Evolutionary conservation across 257 asterid genomes (phyloP).

Genomic region (Cruciata laevipes): DNA sequence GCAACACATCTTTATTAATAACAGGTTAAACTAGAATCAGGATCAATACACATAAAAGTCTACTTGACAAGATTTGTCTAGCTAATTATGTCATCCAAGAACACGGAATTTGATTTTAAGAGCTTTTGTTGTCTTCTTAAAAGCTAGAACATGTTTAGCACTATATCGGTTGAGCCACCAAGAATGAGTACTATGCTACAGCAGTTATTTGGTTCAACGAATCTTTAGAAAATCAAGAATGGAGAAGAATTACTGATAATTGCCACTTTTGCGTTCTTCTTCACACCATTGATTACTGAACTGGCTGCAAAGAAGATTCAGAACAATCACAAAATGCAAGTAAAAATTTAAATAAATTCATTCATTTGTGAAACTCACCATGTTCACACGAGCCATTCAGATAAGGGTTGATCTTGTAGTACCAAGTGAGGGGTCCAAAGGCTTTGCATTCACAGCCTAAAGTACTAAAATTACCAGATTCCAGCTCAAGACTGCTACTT

Average conservation of each 20-base stretch:
- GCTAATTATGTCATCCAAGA: too few relatives aligned
- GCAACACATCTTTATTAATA: too few relatives aligned
- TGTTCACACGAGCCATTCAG: not conserved
- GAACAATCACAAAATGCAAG: not conserved
- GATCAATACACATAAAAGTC: too few relatives aligned
- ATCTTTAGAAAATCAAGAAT: not conserved
- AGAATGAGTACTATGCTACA: too few relatives aligned
- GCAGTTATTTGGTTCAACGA: too few relatives aligned
- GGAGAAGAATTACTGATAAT: conserved; percentile 4
- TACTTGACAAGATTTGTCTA: too few relatives aligned
- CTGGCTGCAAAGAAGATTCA: conserved; percentile 1
- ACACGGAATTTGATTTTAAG: too few relatives aligned
- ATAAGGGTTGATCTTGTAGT: conserved; percentile 1
- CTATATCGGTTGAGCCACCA: too few relatives aligned
- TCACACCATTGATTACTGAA: not conserved
- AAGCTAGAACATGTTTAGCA: too few relatives aligned
- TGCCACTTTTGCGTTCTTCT: not conserved
- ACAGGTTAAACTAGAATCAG: too few relatives aligned
- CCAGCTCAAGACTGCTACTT: not conserved
- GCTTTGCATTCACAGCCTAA: not conserved
- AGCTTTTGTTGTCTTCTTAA: too few relatives aligned
- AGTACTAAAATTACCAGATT: not conserved
- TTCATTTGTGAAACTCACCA: not conserved
- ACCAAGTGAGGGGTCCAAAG: not conserved
- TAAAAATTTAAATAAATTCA: too few relatives aligned